phyloP scores from a whole-genome alignment of 2,329 filamentous ascomycete genomes.

The Aureobasidium zeae region DNA sequence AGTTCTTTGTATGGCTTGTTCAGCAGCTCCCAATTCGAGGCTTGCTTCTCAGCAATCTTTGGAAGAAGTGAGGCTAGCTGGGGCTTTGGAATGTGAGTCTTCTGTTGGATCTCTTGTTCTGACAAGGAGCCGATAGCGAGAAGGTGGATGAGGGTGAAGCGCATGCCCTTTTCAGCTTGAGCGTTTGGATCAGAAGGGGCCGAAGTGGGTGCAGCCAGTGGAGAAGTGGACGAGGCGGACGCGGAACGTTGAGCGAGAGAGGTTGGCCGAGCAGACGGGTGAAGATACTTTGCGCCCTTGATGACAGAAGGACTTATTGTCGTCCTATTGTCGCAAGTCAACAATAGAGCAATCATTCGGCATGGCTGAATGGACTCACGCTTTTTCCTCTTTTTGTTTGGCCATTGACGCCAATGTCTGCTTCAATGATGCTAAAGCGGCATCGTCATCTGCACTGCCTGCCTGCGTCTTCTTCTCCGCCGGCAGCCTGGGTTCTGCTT shows the following conservation, averaged over 20 bases:
- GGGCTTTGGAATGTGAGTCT: conserved; percentile 40
- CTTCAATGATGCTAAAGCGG: conserved; percentile 50
- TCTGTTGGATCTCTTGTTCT: conserved; percentile 37
- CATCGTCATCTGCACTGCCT: conserved; percentile 48
- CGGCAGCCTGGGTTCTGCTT: conserved; percentile 31
- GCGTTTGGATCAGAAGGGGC: conserved; percentile 28
- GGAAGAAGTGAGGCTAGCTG: conserved; percentile 39
- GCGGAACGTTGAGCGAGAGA: conserved; percentile 33
- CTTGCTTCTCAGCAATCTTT: conserved; percentile 45
- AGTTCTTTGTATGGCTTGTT: conserved; percentile 54
- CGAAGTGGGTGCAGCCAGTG: conserved; percentile 29
- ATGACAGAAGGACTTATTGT: conserved; percentile 28
- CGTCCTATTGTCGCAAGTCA: conserved; percentile 27
- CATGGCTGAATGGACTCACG: conserved; percentile 31
- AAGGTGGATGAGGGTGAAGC: conserved; percentile 41
- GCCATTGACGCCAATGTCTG: conserved; percentile 50
- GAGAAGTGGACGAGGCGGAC: conserved; percentile 29
- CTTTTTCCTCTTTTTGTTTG: conserved; percentile 52
- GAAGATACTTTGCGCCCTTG: conserved; percentile 26
- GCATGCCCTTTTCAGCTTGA: conserved; percentile 33
- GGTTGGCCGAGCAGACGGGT: conserved; percentile 19
- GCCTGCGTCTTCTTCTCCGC: conserved; percentile 46
- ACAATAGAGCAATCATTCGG: conserved; percentile 21
- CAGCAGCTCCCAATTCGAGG: conserved; percentile 44
- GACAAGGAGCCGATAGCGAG: conserved; percentile 45